Base-by-base conservation (phyloP, 441 rosid genomes). In the Francoa sonchifolia region DNA sequence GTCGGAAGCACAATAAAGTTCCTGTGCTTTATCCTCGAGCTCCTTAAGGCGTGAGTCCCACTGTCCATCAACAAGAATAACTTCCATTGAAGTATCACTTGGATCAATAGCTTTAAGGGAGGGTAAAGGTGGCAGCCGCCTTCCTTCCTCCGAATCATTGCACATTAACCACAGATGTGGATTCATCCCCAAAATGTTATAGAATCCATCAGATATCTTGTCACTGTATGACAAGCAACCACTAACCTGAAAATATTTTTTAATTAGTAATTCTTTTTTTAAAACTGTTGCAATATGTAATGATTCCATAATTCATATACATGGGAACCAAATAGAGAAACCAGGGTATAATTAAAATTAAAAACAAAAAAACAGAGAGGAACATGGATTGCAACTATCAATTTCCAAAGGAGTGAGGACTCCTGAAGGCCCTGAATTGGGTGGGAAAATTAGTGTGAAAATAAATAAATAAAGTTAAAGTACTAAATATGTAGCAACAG, bases 181-280 rank as follows among this genome's bases (percentile, higher is more conserved):
- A 47, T 68, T 66, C 65, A 68, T 61, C 35, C 71, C 65, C 40
- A 58, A 45, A 40, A 68, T 59, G 5, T 54, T 26, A 48, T 61
- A 68, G 61, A 68, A 64, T 21, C 74, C 74, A 61, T 68, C 65
- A 3, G 57, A 60, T 31, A 68, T 36, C 50, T 50, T 64, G 32
- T 68, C 74, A 37, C 47, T 46, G 46, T 64, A 68, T 34, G 74
- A 64, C 42, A 69, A 60, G 48, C 53, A 55, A 35, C 75, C 71
- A 39, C 65, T 64, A 46, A 69, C 74, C 74, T 69, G 61, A 32
- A 19, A 13, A n/a, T n/a, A n/a, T n/a, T n/a, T n/a, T n/a, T n/a
- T n/a, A n/a, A n/a, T n/a, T n/a, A n/a, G n/a, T n/a, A n/a, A n/a
- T n/a, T n/a, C n/a, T n/a, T n/a, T n/a, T n/a, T n/a, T n/a, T n/a